Base-by-base conservation (phyloP, 208 protist genomes). In the Leishmania turanica region DNA sequence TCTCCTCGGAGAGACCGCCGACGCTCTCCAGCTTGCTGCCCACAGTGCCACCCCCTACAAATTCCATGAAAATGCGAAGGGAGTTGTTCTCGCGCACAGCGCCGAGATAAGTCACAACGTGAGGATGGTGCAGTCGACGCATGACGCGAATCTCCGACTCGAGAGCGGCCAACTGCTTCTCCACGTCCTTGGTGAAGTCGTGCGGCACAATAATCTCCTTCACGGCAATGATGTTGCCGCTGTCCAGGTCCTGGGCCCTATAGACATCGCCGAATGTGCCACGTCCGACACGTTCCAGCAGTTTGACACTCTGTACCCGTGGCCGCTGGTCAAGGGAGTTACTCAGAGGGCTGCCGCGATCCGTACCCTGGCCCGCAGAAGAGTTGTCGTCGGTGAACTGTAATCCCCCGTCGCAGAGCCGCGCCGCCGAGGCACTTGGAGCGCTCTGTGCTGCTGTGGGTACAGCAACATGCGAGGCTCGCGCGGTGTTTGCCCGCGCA, bases 51-150 rank as follows among this genome's bases (percentile, higher is more conserved):
- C 96, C 95, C 17, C 88, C 78, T 53, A 99, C 84, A 81, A 90
- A 98, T 85, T 99, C 96, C 92, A 98, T 97, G 81, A 92, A 98
- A 78, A 99, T 98, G 64, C 93, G 82, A 21, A 99, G 83, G 34
- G 87, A 89, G 71, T 90, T 93, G 21, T 91, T 91, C 68, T 93
- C 91, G 34, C 95, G 89, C 45, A 85, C 73, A 0, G 93, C 86
- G 37, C 96, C 96, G 64, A 95, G 88, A 83, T 98, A 98, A 60
- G 90, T 91, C 21, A 99, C 90, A 49, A 97, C 98, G 84, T 98
- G 95, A 37, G 91, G 87, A 84, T 99, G 96, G 27, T 94, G 83
- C 75, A 99, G 89, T 77, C 93, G 91, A 13, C 95, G 92, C 96
- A 98, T 98, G 42, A 99, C 89, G 15, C 87, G 83, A 75, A 99